phyloP scores from a whole-genome alignment of 2,329 filamentous ascomycete species.

The Kalaharituber pfeilii region DNA sequence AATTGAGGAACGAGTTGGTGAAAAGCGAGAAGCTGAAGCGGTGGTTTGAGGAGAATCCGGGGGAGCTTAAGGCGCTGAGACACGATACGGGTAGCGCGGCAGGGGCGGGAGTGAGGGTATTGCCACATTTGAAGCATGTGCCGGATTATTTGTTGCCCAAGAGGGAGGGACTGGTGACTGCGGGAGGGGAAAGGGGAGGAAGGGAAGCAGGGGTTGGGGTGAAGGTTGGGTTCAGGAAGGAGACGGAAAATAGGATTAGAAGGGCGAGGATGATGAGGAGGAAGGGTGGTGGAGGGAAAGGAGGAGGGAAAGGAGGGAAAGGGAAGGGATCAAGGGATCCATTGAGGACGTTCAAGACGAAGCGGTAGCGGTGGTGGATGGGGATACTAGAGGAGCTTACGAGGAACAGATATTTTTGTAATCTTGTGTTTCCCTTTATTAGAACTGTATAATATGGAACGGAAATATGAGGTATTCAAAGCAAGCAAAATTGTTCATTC shows the following conservation, averaged over 20 bases:
- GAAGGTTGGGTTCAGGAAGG: constrained; percentile 11
- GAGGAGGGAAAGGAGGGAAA: constrained; percentile 31
- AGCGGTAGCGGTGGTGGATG: neutral
- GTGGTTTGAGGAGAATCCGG: constrained; percentile 93
- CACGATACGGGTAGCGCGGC: constrained; percentile 73
- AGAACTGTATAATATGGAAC: no score
- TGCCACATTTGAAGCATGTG: constrained; percentile 82
- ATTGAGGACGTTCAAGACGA: constrained; percentile 67
- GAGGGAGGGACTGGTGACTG: constrained; percentile 45
- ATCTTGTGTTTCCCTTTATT: no score
- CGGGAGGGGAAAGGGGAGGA: constrained; percentile 35
- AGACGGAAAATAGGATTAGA: constrained; percentile 16
- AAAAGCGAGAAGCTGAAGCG: constrained; percentile 88
- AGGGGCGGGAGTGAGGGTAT: constrained; percentile 40
- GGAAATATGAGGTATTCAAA: no score
- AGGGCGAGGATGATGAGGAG: constrained; percentile 31
- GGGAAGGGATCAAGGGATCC: constrained; percentile 50
- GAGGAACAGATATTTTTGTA: no score
- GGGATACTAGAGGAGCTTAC: no score
- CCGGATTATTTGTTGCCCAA: constrained; percentile 80
- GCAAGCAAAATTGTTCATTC: no score
- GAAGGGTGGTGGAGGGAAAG: constrained; percentile 34
- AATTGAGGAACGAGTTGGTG: constrained; percentile 74
- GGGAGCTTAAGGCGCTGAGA: constrained; percentile 67
- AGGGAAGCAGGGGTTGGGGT: neutral